These are phyloP conservation scores for Geotrichum ghanense DNA, from an alignment of 805 yeast genomes.

Conservation along the genomic window DNA sequence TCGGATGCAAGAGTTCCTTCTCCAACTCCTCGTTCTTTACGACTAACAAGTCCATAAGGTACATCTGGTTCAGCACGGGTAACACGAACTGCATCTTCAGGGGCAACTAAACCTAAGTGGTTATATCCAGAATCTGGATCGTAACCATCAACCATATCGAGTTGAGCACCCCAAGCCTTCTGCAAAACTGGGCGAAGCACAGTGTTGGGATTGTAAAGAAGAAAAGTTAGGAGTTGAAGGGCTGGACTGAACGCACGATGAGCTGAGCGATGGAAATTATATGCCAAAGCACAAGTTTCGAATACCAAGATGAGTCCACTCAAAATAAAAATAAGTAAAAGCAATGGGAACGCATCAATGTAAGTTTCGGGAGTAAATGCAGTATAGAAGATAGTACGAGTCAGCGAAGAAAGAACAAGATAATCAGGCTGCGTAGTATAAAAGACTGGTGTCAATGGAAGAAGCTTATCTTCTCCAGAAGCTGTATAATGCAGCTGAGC, in stretches of 20 bases:
- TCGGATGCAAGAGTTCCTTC: not conserved
- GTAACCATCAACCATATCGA: constrained; percentile 1
- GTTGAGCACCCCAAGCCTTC: not conserved
- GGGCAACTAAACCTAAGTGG: constrained; percentile 1
- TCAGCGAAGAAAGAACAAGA: not conserved
- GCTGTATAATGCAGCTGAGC: not conserved
- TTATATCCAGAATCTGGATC: constrained; percentile 1
- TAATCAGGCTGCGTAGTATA: not conserved
- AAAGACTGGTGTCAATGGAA: not conserved
- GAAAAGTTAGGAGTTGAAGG: not conserved
- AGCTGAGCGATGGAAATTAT: not conserved
- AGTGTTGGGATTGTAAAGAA: not conserved
- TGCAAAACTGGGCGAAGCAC: not conserved
- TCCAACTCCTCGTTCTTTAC: not conserved
- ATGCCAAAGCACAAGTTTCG: not conserved
- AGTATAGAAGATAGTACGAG: not conserved
- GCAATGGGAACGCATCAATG: not conserved
- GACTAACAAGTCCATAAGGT: not conserved
- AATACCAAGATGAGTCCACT: not conserved
- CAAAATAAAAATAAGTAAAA: not conserved
- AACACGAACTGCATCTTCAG: not conserved
- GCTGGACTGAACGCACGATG: not conserved
- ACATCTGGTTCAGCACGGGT: not conserved
- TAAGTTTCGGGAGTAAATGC: not conserved
- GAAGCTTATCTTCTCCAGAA: not conserved